A percentile compares a stretch with the other conserved stretches of the same genome.
phyloP scores from a whole-genome alignment of 139 green algal genomes.

The Chlorella sp. region DNA sequence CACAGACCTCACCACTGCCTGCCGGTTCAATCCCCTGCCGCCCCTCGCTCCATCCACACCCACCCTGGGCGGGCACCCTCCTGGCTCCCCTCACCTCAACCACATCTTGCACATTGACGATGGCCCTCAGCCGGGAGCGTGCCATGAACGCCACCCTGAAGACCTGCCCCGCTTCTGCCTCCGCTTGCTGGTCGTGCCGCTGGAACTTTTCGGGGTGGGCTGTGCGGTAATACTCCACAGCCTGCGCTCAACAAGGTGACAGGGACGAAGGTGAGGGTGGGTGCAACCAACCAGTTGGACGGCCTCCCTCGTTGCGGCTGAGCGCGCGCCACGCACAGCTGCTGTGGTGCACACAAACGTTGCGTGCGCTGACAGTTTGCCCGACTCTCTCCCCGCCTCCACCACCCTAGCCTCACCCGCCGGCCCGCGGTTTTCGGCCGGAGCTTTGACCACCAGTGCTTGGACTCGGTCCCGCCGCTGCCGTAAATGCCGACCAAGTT shows the following conservation, averaged over 20 bases:
- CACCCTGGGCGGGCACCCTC: too few relatives aligned
- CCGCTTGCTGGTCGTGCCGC: background rate
- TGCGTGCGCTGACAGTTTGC: too few relatives aligned
- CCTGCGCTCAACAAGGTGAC: background rate
- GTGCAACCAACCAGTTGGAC: background rate
- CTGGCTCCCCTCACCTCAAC: background rate
- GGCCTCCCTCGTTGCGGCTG: background rate
- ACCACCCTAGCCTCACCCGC: background rate
- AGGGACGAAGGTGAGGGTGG: background rate
- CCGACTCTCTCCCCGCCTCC: background rate
- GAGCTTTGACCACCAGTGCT: background rate
- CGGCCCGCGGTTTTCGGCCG: background rate
- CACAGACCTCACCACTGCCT: too few relatives aligned
- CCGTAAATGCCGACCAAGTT: constrained; percentile 21
- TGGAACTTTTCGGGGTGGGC: background rate
- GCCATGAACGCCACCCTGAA: constrained; percentile 14
- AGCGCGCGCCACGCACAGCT: background rate
- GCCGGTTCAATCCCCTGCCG: too few relatives aligned
- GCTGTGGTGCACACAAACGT: too few relatives aligned
- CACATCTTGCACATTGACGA: background rate
- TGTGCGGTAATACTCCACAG: background rate
- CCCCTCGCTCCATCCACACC: too few relatives aligned
- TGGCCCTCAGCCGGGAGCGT: background rate
- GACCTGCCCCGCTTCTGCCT: background rate
- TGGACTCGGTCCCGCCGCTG: background rate